Evolutionary conservation across 1,139 yeast species (phyloP).

Genomic region (Spathaspora sp.): DNA sequence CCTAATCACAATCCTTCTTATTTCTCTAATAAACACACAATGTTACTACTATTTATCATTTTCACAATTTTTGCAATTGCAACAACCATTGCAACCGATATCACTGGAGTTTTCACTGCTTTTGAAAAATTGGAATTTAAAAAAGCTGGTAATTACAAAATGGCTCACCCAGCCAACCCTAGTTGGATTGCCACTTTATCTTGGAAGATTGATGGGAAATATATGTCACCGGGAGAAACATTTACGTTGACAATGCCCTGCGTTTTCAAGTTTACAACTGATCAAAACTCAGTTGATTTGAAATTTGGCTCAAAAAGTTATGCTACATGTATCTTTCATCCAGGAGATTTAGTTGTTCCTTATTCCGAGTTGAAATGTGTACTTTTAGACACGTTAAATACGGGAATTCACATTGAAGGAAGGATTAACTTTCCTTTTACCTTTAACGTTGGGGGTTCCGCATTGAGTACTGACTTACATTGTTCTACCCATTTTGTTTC

Average conservation of each 20-base stretch:
- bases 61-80: neutral
- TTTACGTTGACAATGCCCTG: conserved; percentile 27
- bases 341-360: conserved; percentile 23
- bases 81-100: neutral
- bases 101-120: conserved; percentile 2
- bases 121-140: neutral
- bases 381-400: conserved; percentile 13
- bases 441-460: conserved; percentile 26
- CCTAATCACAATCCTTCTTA: too few relatives aligned
- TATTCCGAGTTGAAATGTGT: conserved; percentile 26
- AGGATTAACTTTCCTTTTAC: conserved; percentile 24
- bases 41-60: neutral
- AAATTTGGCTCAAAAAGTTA: conserved; percentile 15
- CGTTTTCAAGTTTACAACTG: conserved; percentile 24
- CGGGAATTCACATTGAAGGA: conserved; percentile 7
- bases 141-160: conserved; percentile 4
- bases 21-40: too few relatives aligned
- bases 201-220: conserved; percentile 24
- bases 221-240: conserved; percentile 28
- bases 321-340: conserved; percentile 23
- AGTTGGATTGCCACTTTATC: conserved; percentile 26
- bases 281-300: conserved; percentile 12
- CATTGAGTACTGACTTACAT: conserved; percentile 16
- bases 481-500: conserved; percentile 19
- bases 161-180: conserved; percentile 17